Percentiles rank a stretch among this genome's conserved stretches.
These are phyloP conservation scores for Colletotrichum theobromicola DNA, from an alignment of 2,329 filamentous ascomycete species.

Conservation along the genomic window DNA sequence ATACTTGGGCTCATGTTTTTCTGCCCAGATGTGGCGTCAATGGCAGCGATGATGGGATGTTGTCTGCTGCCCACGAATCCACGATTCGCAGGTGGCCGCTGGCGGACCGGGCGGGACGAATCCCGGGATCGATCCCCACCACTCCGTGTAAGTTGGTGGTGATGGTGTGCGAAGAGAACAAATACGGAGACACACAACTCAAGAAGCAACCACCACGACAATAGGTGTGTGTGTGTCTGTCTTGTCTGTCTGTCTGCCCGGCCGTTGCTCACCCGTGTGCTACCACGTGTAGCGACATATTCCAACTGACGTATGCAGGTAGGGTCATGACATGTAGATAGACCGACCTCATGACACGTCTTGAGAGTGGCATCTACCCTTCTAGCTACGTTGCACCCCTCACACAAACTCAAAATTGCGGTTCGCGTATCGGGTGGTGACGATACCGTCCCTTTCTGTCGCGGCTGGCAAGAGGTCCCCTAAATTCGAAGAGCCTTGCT, in stretches of 20 bases:
- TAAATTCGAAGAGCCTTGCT: slow-evolving; percentile 3
- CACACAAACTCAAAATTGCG: slow-evolving; percentile 16
- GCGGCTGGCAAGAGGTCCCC: neutral
- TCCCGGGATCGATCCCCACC: slow-evolving; percentile 14
- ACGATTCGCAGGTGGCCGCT: slow-evolving; percentile 7
- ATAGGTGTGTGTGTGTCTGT: neutral
- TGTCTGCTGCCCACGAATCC: neutral
- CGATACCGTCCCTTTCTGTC: neutral
- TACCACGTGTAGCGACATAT: slow-evolving; percentile 17
- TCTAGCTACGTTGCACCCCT: slow-evolving; percentile 4
- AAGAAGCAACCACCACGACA: neutral
- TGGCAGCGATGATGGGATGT: neutral
- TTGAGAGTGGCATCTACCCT: slow-evolving; percentile 6
- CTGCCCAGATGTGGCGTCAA: neutral
- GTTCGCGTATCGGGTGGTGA: slow-evolving; percentile 12
- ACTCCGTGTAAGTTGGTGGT: neutral
- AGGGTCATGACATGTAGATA: neutral
- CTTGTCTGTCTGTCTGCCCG: neutral
- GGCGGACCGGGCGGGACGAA: slow-evolving; percentile 10
- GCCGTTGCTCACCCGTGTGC: slow-evolving; percentile 13
- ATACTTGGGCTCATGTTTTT: neutral
- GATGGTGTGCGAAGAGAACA: neutral
- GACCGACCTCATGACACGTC: slow-evolving; percentile 12
- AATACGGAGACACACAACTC: neutral
- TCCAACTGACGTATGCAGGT: slow-evolving; percentile 17